These are phyloP conservation scores for Aspergillus tamarii DNA, from an alignment of 2,329 filamentous ascomycete genomes.

Conservation along the genomic window DNA sequence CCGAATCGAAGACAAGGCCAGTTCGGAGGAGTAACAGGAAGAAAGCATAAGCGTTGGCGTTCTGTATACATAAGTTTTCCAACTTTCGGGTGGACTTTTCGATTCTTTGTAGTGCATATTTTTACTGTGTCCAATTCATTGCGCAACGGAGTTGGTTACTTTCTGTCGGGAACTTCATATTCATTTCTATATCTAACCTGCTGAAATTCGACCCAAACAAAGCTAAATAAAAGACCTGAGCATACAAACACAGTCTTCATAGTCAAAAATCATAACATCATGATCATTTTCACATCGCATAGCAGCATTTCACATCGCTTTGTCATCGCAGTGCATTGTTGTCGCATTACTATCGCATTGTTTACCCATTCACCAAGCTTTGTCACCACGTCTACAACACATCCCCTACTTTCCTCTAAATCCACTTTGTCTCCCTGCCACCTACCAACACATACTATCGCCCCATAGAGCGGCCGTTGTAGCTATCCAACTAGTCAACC, in stretches of 20 bases:
- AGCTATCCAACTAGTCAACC: neutral
- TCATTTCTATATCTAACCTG: neutral
- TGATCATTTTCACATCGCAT: neutral
- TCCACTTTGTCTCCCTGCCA: no score
- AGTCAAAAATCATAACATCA: neutral
- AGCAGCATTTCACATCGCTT: neutral
- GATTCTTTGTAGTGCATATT: slow-evolving; percentile 4
- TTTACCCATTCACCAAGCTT: neutral
- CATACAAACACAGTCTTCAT: neutral
- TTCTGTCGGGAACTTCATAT: neutral
- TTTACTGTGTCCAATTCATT: neutral
- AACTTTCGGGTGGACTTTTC: neutral
- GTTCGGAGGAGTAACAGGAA: slow-evolving; percentile 30
- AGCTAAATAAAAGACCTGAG: neutral
- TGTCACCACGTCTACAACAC: neutral
- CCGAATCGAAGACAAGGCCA: slow-evolving; percentile 20
- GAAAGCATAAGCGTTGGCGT: slow-evolving; percentile 24
- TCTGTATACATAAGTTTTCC: slow-evolving; percentile 1
- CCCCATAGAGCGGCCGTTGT: neutral
- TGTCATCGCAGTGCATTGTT: neutral
- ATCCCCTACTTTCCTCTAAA: neutral
- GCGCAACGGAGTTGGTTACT: neutral
- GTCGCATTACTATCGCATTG: neutral
- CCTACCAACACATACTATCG: neutral
- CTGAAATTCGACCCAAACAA: no score